Percentiles rank a stretch among this genome's conserved stretches.
Evolutionary conservation across 176 grass and related monocot species (phyloP).

Genomic region (Tillandsia leiboldiana): DNA sequence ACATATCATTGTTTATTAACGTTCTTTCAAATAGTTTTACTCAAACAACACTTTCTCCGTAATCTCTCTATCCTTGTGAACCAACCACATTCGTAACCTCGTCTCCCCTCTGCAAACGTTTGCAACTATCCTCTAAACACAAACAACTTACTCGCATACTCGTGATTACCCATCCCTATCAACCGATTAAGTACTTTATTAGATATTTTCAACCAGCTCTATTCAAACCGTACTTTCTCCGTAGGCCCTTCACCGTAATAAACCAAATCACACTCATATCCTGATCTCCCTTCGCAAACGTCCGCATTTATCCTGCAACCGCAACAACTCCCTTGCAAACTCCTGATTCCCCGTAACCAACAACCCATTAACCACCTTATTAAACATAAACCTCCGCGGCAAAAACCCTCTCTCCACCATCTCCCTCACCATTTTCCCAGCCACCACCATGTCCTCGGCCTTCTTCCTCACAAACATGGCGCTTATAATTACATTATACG

Average conservation of each 20-base stretch:
- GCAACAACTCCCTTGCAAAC: conserved; percentile 56
- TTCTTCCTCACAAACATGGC: conserved; percentile 91
- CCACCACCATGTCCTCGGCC: conserved; percentile 59
- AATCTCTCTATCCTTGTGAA: neutral
- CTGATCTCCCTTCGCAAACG: conserved; percentile 45
- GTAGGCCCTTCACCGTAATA: neutral
- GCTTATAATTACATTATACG: conserved; percentile 82
- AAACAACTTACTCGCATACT: conserved; percentile 54
- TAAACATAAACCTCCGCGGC: conserved; percentile 92
- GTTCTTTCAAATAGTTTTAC: too few species aligned
- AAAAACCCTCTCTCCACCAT: conserved; percentile 84
- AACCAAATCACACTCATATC: conserved; percentile 28
- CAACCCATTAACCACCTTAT: conserved; percentile 71
- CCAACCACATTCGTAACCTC: conserved; percentile 33
- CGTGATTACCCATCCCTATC: conserved; percentile 67
- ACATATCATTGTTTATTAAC: too few species aligned
- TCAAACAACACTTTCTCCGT: neutral
- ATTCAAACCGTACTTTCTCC: neutral
- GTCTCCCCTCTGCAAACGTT: conserved; percentile 34
- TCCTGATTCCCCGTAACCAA: conserved; percentile 77
- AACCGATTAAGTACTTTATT: conserved; percentile 76
- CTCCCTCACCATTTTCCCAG: conserved; percentile 69
- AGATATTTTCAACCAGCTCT: conserved; percentile 23
- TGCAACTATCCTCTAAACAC: conserved; percentile 73
- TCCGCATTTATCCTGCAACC: conserved; percentile 73